These are phyloP conservation scores for Carallia pectinifolia DNA, from an alignment of 345 rosid species.

Conservation along the genomic window DNA sequence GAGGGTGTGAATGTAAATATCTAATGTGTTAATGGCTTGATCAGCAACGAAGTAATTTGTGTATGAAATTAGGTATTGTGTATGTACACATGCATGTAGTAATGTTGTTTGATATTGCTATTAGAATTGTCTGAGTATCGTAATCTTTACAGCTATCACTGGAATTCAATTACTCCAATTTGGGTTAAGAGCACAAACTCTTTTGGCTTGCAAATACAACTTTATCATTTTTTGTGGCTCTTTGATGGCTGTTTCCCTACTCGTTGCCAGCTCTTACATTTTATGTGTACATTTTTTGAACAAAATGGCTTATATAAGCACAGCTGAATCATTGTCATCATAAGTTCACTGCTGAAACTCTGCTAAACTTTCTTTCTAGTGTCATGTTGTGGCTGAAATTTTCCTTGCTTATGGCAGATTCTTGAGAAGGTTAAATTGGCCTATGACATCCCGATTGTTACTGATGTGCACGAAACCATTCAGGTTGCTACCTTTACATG, in stretches of 20 bases:
- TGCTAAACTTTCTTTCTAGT: neutral
- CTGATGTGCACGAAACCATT: constrained; percentile 86
- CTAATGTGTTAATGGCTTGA: too few relatives aligned
- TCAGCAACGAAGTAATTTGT: too few relatives aligned
- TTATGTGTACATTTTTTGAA: neutral
- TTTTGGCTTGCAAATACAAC: too few relatives aligned
- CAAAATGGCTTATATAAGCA: too few relatives aligned
- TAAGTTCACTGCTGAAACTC: too few relatives aligned
- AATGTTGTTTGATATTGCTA: neutral
- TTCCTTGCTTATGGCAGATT: constrained; percentile 52
- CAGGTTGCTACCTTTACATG: constrained; percentile 49
- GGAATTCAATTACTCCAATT: neutral
- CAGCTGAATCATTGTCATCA: too few relatives aligned
- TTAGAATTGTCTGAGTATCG: neutral
- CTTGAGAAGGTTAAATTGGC: constrained; percentile 93
- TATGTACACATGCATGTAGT: too few relatives aligned
- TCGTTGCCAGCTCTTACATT: neutral
- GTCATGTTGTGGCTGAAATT: neutral
- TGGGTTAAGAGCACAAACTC: too few relatives aligned
- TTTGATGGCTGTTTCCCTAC: neutral
- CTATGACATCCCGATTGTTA: constrained; percentile 78
- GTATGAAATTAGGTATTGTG: neutral
- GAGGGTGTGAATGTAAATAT: too few relatives aligned
- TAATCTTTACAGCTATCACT: neutral
- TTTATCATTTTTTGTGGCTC: neutral